Base-by-base conservation (phyloP, 2,329 filamentous ascomycete genomes). In the Pseudogymnoascus sp. region DNA sequence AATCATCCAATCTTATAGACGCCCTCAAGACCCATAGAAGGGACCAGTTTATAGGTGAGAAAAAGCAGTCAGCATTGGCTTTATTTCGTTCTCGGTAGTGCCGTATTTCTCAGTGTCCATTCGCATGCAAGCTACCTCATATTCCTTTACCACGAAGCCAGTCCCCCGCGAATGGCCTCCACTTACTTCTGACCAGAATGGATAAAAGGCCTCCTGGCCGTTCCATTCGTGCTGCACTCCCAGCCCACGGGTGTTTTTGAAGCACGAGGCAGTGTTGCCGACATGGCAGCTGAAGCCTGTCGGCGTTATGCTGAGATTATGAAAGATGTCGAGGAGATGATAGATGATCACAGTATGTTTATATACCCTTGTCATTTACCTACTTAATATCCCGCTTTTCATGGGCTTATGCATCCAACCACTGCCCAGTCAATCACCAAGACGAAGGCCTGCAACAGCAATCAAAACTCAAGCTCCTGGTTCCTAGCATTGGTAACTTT, bases 211-310 rank as follows among this genome's bases (percentile, higher is more conserved):
- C 82, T 97, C 3, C 79, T 97, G 10, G 94, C 94, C 1, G 92
- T 97, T 0, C 94, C 94, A 0, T 99, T 99, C 71, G 92, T 99
- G 37, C 82, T 99, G 59, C 91, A 96, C 72, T 96, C 92, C 1
- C 92, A 97, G 71, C 94, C 94, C 3, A 95, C 90, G 0, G 90
- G 90, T 18, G 83, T 91, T 39, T 91, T 92, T 68, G 86, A 92
- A 64, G 79, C 82, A 60, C 80, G 84, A 66, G 77, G 81, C 59
- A 81, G 79, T 60, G 81, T 92, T 57, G 76, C 81, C 45, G 81
- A 85, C 61, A 91, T 92, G 78, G 89, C 89, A 3, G 82, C 83
- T 61, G 86, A 89, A 69, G 89, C 92, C 23, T 90, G 94, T 70
- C 81, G 88, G 60, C 85, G 94, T 63, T 99, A 97, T 75, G 89